A percentile compares a stretch with the other conserved stretches of the same genome.
Conservation (phyloP, 202 grass and related monocot species). For the Schoenoplectus tabernaemontani region DNA sequence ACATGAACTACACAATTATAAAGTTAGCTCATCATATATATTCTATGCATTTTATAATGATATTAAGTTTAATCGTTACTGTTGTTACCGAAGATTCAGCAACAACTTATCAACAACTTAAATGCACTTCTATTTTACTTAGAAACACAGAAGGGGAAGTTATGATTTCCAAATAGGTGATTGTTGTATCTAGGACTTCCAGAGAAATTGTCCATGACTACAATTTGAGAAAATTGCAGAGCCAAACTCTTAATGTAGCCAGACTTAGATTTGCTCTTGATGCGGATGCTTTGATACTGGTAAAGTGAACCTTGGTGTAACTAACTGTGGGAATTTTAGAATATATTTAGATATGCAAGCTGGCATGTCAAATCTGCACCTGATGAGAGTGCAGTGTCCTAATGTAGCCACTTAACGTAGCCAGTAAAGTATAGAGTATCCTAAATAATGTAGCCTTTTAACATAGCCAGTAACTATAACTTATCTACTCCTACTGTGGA, state of each 20-base stretch:
- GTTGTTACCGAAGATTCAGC: neutral
- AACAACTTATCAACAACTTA: neutral
- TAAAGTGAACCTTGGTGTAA: neutral
- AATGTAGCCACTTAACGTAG: neutral
- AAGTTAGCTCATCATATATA: neutral
- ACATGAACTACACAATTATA: neutral
- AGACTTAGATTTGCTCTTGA: neutral
- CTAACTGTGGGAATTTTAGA: neutral
- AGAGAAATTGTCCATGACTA: no score
- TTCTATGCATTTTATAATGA: neutral
- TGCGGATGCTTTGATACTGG: neutral
- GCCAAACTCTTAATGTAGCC: neutral
- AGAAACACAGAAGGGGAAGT: neutral
- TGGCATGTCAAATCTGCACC: neutral
- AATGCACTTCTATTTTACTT: conserved; percentile 9
- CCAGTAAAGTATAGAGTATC: neutral
- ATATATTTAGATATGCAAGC: neutral
- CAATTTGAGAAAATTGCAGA: no score
- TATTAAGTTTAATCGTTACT: neutral
- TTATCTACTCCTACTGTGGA: neutral
- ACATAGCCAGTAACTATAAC: neutral
- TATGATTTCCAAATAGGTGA: neutral
- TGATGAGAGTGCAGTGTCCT: neutral
- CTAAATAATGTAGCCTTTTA: neutral
- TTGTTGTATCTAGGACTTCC: no score